These are phyloP conservation scores for Mycothermus thermophilus DNA, from an alignment of 495 filamentous ascomycete genomes.

Conservation along the genomic window DNA sequence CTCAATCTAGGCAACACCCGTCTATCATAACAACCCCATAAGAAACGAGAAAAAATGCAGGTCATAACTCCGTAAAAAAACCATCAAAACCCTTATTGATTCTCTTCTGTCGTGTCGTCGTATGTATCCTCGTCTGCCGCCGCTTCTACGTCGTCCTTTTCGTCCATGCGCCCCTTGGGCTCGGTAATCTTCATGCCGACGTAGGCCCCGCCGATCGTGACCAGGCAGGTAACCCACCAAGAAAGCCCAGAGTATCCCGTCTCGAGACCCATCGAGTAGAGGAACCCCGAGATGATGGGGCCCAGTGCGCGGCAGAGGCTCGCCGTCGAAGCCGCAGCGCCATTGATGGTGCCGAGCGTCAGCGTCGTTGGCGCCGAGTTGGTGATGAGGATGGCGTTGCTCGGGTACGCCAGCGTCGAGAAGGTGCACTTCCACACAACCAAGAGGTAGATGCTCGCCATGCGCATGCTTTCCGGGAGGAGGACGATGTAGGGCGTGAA, in stretches of 20 bases:
- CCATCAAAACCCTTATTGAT: background rate
- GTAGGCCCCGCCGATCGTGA: constrained; percentile 57
- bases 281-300: constrained; percentile 70
- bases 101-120: no score
- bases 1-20: background rate
- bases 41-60: background rate
- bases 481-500: constrained; percentile 79
- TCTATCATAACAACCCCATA: constrained; percentile 4
- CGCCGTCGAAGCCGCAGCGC: constrained; percentile 79
- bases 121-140: no score
- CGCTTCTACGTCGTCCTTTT: constrained; percentile 13
- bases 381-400: constrained; percentile 68
- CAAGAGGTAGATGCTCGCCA: constrained; percentile 56
- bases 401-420: constrained; percentile 73
- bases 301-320: constrained; percentile 78
- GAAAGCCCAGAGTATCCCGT: constrained; percentile 71
- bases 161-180: constrained; percentile 25
- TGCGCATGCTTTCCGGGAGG: constrained; percentile 54
- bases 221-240: constrained; percentile 78
- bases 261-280: constrained; percentile 68
- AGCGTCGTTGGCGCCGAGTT: constrained; percentile 70
- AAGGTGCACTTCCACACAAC: constrained; percentile 83
- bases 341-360: constrained; percentile 81
- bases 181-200: constrained; percentile 38
- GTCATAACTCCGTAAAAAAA: background rate